Evolutionary conservation across 257 asterid genomes (phyloP), one percentile per base, ranked within the genome.

Genomic region (Thymus mandschuricus): DNA sequence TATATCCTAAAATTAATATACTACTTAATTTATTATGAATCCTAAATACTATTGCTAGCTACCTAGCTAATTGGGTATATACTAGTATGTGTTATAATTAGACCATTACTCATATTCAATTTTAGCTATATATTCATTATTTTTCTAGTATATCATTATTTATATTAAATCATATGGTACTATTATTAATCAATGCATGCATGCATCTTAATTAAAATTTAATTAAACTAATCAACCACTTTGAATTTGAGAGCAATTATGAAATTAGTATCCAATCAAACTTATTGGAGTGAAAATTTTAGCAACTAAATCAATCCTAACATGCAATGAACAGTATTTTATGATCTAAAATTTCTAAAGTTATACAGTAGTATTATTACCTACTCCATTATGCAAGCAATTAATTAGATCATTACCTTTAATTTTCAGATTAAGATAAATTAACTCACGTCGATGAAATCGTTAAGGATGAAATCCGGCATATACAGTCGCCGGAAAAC

Each of bases 391-490:
- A 35, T 35, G 40, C 40, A 35, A 35, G 40, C 5, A 54, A 8
- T 9, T 9, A 8, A 28, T 9, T 41, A n/a, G 38, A 7, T 6
- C 8, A 21, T 12, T 15, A 41, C 4, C 10, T 13, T 3, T 60
- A 3, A 35, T 15, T 30, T 11, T 54, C n/a, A 28, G 33, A 31
- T 40, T 40, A 3, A 51, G 31, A 51, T 1, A 57, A 10, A 31
- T 11, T 35, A 35, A 79, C 80, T 54, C 48, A 79, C 80, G 49
- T 79, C 56, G 4, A 74, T 64, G 79, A 85, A 64, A 76, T 87
- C 96, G 27, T 88, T 86, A 73, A 92, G 80, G 41, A 92, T 5
- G 81, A 86, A 92, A 76, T 86, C 87, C 0, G 97, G 97, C 64
- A 81, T 3, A 74, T 73, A 85, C 0, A 80, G 78, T 6, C 70